Evolutionary conservation across 2,329 filamentous ascomycete genomes (phyloP).

Genomic region (Paraphoma sp.): DNA sequence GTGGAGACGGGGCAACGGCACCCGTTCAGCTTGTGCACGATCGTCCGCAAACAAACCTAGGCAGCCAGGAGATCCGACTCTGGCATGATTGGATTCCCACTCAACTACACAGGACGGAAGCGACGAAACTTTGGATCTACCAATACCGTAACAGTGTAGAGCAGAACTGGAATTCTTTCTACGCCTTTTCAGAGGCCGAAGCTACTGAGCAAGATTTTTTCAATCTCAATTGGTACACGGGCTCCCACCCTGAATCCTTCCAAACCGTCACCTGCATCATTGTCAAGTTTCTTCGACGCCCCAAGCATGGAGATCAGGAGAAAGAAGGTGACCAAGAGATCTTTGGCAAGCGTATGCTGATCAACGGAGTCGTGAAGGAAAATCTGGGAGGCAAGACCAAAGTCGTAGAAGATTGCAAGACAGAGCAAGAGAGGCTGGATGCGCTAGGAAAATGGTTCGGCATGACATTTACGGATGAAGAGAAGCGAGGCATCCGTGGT

Average conservation of each 20-base stretch:
- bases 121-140: conserved; percentile 67
- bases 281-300: conserved; percentile 45
- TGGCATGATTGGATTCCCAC: conserved; percentile 57
- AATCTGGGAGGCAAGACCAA: conserved; percentile 51
- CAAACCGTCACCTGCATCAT: conserved; percentile 43
- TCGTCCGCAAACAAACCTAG: conserved; percentile 57
- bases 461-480: conserved; percentile 46
- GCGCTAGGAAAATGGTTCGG: conserved; percentile 50
- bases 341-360: conserved; percentile 48
- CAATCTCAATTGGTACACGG: conserved; percentile 49
- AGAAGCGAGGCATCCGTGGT: conserved; percentile 44
- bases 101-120: conserved; percentile 44
- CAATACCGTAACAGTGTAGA: conserved; percentile 56
- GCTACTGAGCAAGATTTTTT: conserved; percentile 50
- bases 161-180: conserved; percentile 51
- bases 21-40: conserved; percentile 61
- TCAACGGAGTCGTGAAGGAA: conserved; percentile 53
- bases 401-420: conserved; percentile 45
- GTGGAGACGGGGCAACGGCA: conserved; percentile 65
- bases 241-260: conserved; percentile 38
- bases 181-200: conserved; percentile 50
- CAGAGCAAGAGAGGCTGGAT: conserved; percentile 48
- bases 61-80: conserved; percentile 64
- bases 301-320: conserved; percentile 33
- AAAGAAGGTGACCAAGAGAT: conserved; percentile 38